Evolutionary conservation across 179 eudicot species (phyloP), one percentile per base, ranked within the genome.

Genomic region (Beta macrorhiza): DNA sequence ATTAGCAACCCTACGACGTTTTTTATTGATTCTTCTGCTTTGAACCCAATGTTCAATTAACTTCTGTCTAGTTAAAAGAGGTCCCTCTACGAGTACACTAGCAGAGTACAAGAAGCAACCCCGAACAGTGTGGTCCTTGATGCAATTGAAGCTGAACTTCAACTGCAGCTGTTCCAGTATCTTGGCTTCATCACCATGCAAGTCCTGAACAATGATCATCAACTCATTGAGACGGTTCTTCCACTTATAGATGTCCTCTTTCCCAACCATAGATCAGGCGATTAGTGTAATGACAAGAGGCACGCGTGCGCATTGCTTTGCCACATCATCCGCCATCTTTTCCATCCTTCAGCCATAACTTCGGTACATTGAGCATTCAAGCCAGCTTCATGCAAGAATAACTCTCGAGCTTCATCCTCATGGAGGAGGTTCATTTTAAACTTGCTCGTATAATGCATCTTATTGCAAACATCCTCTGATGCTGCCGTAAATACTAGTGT

Each of bases 181-280:
- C 80, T 77, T 77, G 22, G 72, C 61, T 72, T 77, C 72, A 63
- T 77, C 59, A 20, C 37, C 80, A 49, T 49, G 22, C 12, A 63
- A 15, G 47, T 47, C 69, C 37, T 22, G 25, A 65, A 77, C 44
- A 20, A 47, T 45, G 19, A 72, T 72, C 72, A 12, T 77, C 22
- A 77, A 47, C 45, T 64, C 80, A 77, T 77, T 64, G 12, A 47
- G 72, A 8, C 61, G 59, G 49, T 64, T 64, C 44, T 67, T 77
- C 80, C 80, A 77, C 61, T 77, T 72, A 77, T 22, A 77, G n/a
- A 77, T 45, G 14, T 77, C 80, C 59, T 63, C 80, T 42, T 77
- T 77, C 22, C 80, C 80, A 7, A 49, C 64, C 80, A 77, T 63
- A 64, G 72, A 77, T 22, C 80, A 59, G 9, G 72, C 72, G 5